These are phyloP conservation scores for Hexamita inflata DNA, from an alignment of 208 protist genomes.

Conservation along the genomic window DNA sequence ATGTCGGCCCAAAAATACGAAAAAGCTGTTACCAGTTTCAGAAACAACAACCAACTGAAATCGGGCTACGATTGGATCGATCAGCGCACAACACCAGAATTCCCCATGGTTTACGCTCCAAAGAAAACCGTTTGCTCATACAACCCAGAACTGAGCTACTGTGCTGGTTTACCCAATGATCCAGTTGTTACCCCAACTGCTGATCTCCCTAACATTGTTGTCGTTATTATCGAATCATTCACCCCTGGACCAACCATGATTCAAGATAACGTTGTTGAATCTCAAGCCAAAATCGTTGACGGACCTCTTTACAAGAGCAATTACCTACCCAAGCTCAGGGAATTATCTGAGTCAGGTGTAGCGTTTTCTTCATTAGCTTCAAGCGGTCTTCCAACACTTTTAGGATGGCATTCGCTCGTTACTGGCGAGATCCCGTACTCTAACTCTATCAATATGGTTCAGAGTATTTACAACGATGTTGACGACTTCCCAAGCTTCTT, in stretches of 20 bases:
- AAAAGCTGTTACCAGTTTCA: too few relatives aligned
- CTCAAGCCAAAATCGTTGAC: background rate
- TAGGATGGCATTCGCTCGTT: slow-evolving; percentile 9
- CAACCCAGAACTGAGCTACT: background rate
- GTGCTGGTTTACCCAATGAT: too few relatives aligned
- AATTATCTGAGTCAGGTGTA: background rate
- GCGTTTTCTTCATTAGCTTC: background rate
- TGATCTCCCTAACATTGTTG: slow-evolving; percentile 2
- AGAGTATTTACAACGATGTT: background rate
- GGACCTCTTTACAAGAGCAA: background rate
- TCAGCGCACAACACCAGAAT: background rate
- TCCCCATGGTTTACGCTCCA: background rate
- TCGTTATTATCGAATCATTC: background rate
- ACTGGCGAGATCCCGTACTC: background rate
- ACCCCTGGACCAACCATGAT: background rate
- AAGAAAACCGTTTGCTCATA: background rate
- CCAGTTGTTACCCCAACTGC: too few relatives aligned
- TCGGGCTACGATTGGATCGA: too few relatives aligned
- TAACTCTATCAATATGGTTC: background rate
- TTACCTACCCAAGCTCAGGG: background rate
- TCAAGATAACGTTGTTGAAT: background rate
- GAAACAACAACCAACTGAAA: too few relatives aligned
- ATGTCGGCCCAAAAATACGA: too few relatives aligned
- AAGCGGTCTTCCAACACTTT: background rate
- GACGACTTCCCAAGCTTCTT: background rate